Conservation (phyloP, 169 alveolate species). For the Eimeria falciformis region DNA sequence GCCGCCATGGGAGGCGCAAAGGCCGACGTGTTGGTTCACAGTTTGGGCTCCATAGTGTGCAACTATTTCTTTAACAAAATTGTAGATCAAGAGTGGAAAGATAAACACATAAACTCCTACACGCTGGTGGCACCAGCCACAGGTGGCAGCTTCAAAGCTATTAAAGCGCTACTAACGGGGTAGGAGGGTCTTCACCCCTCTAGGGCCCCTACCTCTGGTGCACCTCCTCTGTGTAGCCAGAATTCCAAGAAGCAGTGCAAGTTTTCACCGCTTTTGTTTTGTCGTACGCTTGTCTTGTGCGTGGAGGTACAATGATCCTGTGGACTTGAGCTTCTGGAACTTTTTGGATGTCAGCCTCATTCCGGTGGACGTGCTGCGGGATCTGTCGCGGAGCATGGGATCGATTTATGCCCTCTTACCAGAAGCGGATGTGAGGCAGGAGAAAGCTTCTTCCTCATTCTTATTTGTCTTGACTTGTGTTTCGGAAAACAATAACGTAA, state of each 20-base stretch:
- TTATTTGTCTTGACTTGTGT: neutral
- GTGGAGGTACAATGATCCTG: conserved; percentile 68
- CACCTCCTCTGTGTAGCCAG: too few relatives aligned
- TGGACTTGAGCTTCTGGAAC: conserved; percentile 56
- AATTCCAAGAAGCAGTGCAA: too few relatives aligned
- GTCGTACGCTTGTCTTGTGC: neutral
- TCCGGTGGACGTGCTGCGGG: conserved; percentile 51
- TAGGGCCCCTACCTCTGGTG: neutral
- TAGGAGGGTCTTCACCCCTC: neutral
- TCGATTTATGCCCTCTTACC: conserved; percentile 73
- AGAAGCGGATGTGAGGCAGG: conserved; percentile 36
- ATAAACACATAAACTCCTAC: conserved; percentile 66
- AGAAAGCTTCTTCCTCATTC: neutral
- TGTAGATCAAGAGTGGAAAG: conserved; percentile 75
- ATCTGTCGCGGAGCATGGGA: conserved; percentile 64
- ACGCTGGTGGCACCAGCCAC: conserved; percentile 68
- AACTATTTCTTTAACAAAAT: conserved; percentile 65
- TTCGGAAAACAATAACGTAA: neutral
- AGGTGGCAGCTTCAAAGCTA: conserved; percentile 77
- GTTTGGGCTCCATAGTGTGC: conserved; percentile 53
- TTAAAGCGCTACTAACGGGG: conserved; percentile 74
- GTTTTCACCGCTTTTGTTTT: neutral
- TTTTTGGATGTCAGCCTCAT: conserved; percentile 65
- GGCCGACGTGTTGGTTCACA: conserved; percentile 68
- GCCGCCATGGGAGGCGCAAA: conserved; percentile 55